Base-by-base conservation (phyloP, 805 yeast genomes). In the Yamadazyma akitaensis region DNA sequence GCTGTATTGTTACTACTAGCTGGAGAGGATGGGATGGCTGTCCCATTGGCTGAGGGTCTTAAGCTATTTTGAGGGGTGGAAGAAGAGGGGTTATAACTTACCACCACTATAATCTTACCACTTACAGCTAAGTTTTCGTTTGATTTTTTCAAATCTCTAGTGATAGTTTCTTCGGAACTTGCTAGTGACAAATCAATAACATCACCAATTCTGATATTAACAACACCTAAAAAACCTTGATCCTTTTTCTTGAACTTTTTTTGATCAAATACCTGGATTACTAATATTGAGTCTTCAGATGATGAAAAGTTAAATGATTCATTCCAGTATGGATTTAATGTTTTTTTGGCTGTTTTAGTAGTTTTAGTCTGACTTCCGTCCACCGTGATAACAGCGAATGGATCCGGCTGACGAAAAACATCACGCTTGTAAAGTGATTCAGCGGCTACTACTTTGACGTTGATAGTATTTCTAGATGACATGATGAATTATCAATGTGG, bases 241-340 rank as follows among this genome's bases (percentile, higher is more conserved):
- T 94, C 99, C 77, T 90, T 91, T 81, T 89, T 90, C 66, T 94
- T 94, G 73, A 94, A 94, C 68, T 94, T 94, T 65, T 90, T 91
- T 65, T 92, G 98, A 65, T 94, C 98, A 68, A 94, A 94, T 7
- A 94, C 94, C 65, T 94, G 98, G 51, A 94, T 81, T 12, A 92
- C 96, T 43, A 94, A 73, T 37, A 91, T 87, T 8, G 96, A 85
- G 60, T 85, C 85, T 59, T 87, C 96, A 35, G 84, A 86, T 49
- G 82, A 75, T 44, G 77, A 78, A 67, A 94, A 90, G 46, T 80
- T 79, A 61, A 92, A 94, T 2, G 86, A 72, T 67, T 94, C 97
- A 68, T 94, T 91, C 99, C 99, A 94, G 68, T 91, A 94, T 10
- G 99, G 99, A 60, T 94, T 89, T 56, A 92, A 72, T 2, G 98